Evolutionary conservation across 2,329 filamentous ascomycete species (phyloP), one percentile per base, ranked within the genome.

Genomic region (Epichloe coenophiala): DNA sequence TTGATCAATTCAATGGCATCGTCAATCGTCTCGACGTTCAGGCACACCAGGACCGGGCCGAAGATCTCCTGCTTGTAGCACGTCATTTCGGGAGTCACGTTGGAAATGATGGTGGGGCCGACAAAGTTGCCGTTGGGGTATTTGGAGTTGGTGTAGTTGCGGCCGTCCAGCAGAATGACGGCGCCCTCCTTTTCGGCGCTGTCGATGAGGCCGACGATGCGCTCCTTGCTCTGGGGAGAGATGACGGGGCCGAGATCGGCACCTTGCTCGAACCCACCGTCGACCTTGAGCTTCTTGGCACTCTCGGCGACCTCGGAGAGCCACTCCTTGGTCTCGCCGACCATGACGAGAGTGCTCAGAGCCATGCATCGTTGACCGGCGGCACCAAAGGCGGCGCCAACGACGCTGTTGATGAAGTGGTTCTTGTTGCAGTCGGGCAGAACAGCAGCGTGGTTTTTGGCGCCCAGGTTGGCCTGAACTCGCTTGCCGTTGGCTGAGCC

Each of bases 401-500:
- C 79, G 56, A 93, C 86, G 42, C 85, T 84, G 70, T 91, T 93
- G 61, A 93, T 71, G 57, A 88, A 87, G 61, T 90, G 85, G 73
- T 93, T 90, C 78, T 89, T 91, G 74, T 93, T 90, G 73, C 83
- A 86, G 72, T 93, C 87, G 17, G 87, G 87, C 54, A 91, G 77
- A 33, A 93, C 82, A 49, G 85, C 84, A 31, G 86, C 86, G 66
- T 93, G 87, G 75, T 93, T 93, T 78, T 93, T 93, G 58, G 87
- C 87, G 40, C 87, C 88, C 54, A 93, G 71, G 70, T 93, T 93
- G 65, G 87, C 87, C 71, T 93, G 88, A 35, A 90, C 86, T 61
- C 87, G 84, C 77, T 93, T 93, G 62, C 88, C 87, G 61, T 91
- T 88, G 62, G 86, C 86, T 1, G 85, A 88, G 35, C 81, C 87